phyloP scores from a whole-genome alignment of 2,329 filamentous ascomycete genomes.

The Colletotrichum caudatum region DNA sequence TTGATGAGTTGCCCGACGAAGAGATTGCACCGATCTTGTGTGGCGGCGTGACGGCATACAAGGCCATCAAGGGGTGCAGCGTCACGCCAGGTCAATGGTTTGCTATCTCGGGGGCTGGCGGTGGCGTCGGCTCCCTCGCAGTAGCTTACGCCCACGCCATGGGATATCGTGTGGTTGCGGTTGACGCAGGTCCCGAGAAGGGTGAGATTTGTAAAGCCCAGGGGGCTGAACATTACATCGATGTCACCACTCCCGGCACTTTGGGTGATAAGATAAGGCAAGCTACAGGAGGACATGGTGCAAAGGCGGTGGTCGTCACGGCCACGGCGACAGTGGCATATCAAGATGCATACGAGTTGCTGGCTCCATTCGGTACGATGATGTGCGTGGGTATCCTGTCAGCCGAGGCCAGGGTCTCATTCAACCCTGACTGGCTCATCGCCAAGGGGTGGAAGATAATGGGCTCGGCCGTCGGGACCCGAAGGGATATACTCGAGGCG shows the following conservation, averaged over 20 bases:
- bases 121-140: constrained; percentile 55
- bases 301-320: constrained; percentile 49
- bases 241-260: constrained; percentile 45
- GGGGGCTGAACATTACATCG: constrained; percentile 55
- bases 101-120: constrained; percentile 54
- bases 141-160: constrained; percentile 56
- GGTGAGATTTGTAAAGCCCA: constrained; percentile 46
- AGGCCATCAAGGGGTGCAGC: constrained; percentile 52
- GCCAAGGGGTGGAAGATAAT: constrained; percentile 51
- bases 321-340: constrained; percentile 50
- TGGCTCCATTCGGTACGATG: constrained; percentile 54
- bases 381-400: constrained; percentile 55
- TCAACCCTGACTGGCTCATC: constrained; percentile 54
- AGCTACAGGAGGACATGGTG: constrained; percentile 45
- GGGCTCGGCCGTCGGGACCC: constrained; percentile 53
- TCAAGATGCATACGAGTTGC: constrained; percentile 49
- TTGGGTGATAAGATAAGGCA: constrained; percentile 45
- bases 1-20: constrained; percentile 50
- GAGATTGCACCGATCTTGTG: constrained; percentile 56
- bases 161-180: constrained; percentile 55
- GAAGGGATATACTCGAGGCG: constrained; percentile 55
- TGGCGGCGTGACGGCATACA: constrained; percentile 58
- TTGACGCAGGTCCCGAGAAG: constrained; percentile 52
- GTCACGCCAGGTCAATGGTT: constrained; percentile 52
- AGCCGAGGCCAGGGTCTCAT: constrained; percentile 33